These are phyloP conservation scores for Rhizophora apiculata DNA, from an alignment of 345 rosid species.

Conservation along the genomic window DNA sequence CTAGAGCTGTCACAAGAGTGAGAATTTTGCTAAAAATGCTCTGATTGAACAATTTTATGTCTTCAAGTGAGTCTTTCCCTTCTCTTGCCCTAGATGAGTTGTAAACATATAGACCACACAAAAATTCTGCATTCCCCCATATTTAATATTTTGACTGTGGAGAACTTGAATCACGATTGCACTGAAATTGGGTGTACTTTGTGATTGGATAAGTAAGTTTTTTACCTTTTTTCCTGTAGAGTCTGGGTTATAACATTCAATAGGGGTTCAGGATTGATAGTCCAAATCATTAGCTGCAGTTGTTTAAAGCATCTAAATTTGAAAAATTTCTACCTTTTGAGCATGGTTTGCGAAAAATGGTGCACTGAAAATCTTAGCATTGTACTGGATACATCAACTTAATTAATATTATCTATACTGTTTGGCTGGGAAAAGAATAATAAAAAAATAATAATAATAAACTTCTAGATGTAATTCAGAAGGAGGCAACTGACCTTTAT, in stretches of 20 bases:
- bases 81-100: neutral
- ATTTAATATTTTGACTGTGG: neutral
- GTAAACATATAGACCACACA: neutral
- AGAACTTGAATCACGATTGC: neutral
- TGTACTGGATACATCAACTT: neutral
- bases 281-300: slow-evolving; percentile 4
- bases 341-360: neutral
- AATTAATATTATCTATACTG: neutral
- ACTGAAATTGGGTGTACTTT: neutral
- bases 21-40: no score
- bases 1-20: no score
- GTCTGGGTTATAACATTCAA: neutral
- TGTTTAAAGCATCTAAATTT: neutral
- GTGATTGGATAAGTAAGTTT: neutral
- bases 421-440: neutral
- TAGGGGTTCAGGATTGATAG: neutral
- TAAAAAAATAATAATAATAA: neutral
- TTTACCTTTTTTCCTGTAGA: neutral
- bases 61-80: no score
- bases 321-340: slow-evolving; percentile 2
- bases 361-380: slow-evolving; percentile 4
- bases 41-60: no score
- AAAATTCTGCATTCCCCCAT: neutral
- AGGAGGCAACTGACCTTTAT: slow-evolving; percentile 2
- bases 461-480: neutral